Evolutionary conservation across 148 eudicot genomes (phyloP).

Genomic region (Vaccinium vitisidaea): DNA sequence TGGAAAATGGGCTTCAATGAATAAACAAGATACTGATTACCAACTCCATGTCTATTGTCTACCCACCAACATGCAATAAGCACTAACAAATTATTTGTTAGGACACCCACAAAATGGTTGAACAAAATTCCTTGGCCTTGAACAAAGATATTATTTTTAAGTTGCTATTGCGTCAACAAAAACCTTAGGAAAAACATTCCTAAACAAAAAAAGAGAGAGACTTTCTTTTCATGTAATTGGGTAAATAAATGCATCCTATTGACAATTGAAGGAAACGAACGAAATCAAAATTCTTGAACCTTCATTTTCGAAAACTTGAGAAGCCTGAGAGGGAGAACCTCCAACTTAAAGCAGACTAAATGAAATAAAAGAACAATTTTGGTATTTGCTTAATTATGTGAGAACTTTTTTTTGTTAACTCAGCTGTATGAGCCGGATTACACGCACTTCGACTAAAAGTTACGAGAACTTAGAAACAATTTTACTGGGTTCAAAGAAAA

Average conservation of each 20-base stretch:
- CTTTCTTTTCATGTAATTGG: neutral
- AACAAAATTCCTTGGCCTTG: neutral
- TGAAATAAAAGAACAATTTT: neutral
- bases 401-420: no score
- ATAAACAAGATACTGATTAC: neutral
- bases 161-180: neutral
- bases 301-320: neutral
- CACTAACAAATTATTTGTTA: neutral
- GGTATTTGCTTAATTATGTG: neutral
- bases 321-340: neutral
- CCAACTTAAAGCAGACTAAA: neutral
- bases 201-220: neutral
- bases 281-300: neutral
- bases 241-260: neutral
- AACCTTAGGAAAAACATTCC: neutral
- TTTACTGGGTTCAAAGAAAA: neutral
- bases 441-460: no score
- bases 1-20: neutral
- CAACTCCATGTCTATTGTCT: neutral
- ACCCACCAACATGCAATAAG: neutral
- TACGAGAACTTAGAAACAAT: neutral
- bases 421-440: no score
- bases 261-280: neutral
- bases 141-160: neutral
- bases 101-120: constrained; percentile 12